Evolutionary conservation across 352 stramenopile species (phyloP).

Genomic region (Pythium vanterpoolii): DNA sequence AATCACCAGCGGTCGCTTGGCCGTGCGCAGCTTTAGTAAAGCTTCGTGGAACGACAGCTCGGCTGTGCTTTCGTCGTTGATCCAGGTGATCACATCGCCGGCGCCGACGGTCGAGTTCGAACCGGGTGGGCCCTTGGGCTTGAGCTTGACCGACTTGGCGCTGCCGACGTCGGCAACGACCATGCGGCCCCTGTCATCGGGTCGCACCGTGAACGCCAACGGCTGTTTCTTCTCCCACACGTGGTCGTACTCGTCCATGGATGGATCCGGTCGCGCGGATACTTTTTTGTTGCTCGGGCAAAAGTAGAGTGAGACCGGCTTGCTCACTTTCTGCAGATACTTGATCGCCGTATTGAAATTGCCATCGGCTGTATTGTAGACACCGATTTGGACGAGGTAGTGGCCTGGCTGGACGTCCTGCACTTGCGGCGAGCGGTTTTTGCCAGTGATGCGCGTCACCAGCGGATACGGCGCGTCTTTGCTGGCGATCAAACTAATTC

Average conservation of each 20-base stretch:
- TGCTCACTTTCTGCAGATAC: constrained; percentile 85
- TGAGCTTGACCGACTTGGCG: constrained; percentile 86
- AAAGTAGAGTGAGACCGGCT: constrained; percentile 82
- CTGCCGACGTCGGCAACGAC: constrained; percentile 77
- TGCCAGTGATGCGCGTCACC: constrained; percentile 84
- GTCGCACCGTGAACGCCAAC: constrained; percentile 77
- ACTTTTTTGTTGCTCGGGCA: constrained; percentile 80
- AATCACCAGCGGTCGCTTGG: constrained; percentile 79
- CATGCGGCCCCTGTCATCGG: constrained; percentile 60
- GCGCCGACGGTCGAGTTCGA: constrained; percentile 49
- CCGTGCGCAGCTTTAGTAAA: constrained; percentile 79
- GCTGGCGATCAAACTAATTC: constrained; percentile 85
- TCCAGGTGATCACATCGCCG: constrained; percentile 72
- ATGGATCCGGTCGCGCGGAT: constrained; percentile 61
- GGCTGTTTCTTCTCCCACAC: constrained; percentile 89
- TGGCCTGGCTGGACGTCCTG: constrained; percentile 85
- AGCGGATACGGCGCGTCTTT: constrained; percentile 85
- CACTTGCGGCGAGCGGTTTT: constrained; percentile 85
- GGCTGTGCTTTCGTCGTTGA: constrained; percentile 78
- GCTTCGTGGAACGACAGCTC: constrained; percentile 79
- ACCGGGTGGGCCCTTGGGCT: constrained; percentile 47
- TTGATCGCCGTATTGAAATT: constrained; percentile 90
- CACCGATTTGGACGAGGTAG: constrained; percentile 85
- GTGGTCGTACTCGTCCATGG: constrained; percentile 80
- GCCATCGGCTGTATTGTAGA: constrained; percentile 76